These are phyloP conservation scores for Straminergon stramineum DNA, from an alignment of 225 moss, liverwort and hornwort species.

Conservation along the genomic window DNA sequence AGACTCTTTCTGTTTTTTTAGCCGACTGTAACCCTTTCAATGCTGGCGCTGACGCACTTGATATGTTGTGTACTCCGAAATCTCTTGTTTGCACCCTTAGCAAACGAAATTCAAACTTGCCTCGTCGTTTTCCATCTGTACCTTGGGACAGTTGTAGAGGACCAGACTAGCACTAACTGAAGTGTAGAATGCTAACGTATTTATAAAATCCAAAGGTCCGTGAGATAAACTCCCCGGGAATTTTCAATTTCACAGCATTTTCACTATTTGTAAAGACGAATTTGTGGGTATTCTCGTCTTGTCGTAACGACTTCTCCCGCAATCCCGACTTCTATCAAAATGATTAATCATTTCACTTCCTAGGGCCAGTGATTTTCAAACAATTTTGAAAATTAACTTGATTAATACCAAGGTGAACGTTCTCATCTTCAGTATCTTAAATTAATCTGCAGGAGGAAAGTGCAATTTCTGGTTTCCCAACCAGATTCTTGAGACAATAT, in stretches of 20 bases:
- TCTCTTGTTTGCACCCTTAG: neutral
- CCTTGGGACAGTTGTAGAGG: neutral
- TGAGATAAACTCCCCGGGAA: neutral
- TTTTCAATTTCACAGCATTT: neutral
- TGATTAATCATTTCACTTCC: rapidly evolving
- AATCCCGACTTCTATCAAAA: neutral
- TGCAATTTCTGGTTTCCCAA: neutral
- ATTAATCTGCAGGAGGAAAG: neutral
- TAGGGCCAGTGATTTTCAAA: neutral
- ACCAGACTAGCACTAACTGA: neutral
- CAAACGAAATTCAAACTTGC: neutral
- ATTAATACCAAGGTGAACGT: neutral
- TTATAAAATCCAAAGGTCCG: neutral
- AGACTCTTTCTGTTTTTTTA: neutral
- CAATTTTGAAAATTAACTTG: neutral
- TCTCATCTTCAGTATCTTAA: neutral
- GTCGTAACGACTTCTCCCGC: neutral
- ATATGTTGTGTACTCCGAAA: neutral
- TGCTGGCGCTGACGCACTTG: neutral
- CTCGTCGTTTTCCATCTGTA: neutral
- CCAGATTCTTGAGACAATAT: neutral
- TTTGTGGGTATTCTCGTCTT: neutral
- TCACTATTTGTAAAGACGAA: too few relatives aligned
- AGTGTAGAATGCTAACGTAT: neutral
- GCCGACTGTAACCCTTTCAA: neutral